A percentile compares a stretch with the other conserved stretches of the same genome.
Evolutionary conservation across 2,329 filamentous ascomycete species (phyloP).

Genomic region (Phoma sp.): DNA sequence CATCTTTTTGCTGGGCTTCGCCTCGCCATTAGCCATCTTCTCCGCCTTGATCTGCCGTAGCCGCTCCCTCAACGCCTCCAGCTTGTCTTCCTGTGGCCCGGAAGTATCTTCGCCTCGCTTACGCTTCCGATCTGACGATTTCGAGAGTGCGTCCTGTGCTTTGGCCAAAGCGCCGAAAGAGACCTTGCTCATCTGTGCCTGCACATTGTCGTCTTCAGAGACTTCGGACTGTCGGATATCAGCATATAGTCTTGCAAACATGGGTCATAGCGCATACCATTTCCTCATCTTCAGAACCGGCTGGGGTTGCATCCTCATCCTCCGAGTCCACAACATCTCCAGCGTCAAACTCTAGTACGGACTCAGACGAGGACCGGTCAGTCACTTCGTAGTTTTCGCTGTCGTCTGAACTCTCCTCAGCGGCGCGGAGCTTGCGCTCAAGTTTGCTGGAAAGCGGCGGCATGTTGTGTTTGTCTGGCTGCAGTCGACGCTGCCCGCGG

Average conservation of each 20-base stretch:
- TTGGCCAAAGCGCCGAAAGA: slow-evolving; percentile 91
- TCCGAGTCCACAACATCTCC: slow-evolving; percentile 45
- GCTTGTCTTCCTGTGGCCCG: slow-evolving; percentile 53
- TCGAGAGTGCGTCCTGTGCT: slow-evolving; percentile 73
- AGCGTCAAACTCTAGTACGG: slow-evolving; percentile 47
- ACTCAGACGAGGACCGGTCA: slow-evolving; percentile 48
- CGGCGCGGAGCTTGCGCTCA: slow-evolving; percentile 44
- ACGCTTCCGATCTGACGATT: slow-evolving; percentile 45
- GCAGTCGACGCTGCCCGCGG: not conserved
- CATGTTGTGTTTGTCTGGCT: slow-evolving; percentile 5
- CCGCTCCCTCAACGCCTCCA: slow-evolving; percentile 53
- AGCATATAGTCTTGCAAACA: slow-evolving; percentile 1
- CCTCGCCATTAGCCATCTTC: slow-evolving; percentile 38
- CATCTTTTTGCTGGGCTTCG: slow-evolving; percentile 24
- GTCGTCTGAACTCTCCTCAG: slow-evolving; percentile 45
- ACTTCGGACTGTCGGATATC: slow-evolving; percentile 33
- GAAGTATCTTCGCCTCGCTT: slow-evolving; percentile 50
- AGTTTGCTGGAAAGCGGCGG: slow-evolving; percentile 47
- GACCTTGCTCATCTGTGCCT: slow-evolving; percentile 62
- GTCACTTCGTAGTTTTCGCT: slow-evolving; percentile 50
- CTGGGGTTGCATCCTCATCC: slow-evolving; percentile 28
- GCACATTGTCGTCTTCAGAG: slow-evolving; percentile 50
- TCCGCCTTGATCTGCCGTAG: slow-evolving; percentile 52
- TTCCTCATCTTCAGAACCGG: slow-evolving; percentile 32
- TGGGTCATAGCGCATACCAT: slow-evolving; percentile 22